These are phyloP conservation scores for Clarireedia paspali DNA, from an alignment of 2,329 filamentous ascomycete genomes.

Conservation along the genomic window DNA sequence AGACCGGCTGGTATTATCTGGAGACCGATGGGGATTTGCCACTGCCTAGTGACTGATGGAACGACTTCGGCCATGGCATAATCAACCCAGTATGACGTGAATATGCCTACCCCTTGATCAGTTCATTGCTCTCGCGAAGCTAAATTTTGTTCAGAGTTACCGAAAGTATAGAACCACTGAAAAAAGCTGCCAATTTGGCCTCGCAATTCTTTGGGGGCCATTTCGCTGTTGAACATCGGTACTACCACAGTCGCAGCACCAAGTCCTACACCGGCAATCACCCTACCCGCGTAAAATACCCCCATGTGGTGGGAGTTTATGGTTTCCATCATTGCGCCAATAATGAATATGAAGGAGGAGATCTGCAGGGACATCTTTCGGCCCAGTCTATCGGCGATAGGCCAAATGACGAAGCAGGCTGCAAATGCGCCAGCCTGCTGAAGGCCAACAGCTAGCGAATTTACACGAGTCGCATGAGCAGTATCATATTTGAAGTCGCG, in stretches of 20 bases:
- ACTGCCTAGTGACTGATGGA: slow-evolving; percentile 34
- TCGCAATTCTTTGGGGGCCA: slow-evolving; percentile 29
- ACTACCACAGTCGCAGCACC: slow-evolving; percentile 38
- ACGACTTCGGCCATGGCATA: slow-evolving; percentile 38
- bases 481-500: slow-evolving; percentile 36
- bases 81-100: slow-evolving; percentile 35
- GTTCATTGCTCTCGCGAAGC: accelerated
- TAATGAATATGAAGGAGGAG: slow-evolving; percentile 31
- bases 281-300: slow-evolving; percentile 37
- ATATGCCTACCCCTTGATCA: not conserved
- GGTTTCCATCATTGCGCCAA: slow-evolving; percentile 36
- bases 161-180: slow-evolving; percentile 32
- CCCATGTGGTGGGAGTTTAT: slow-evolving; percentile 34
- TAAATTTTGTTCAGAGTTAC: slow-evolving; percentile 21
- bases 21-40: slow-evolving; percentile 40
- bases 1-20: slow-evolving; percentile 38
- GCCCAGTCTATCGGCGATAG: slow-evolving; percentile 37
- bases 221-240: slow-evolving; percentile 37
- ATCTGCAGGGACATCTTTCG: slow-evolving; percentile 35
- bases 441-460: slow-evolving; percentile 40
- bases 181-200: slow-evolving; percentile 23
- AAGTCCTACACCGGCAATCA: slow-evolving; percentile 40
- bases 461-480: slow-evolving; percentile 33
- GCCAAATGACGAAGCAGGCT: slow-evolving; percentile 42
- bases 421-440: slow-evolving; percentile 45